Base-by-base conservation (phyloP, 306 rosid species). In the Cyamopsis tetragonoloba region DNA sequence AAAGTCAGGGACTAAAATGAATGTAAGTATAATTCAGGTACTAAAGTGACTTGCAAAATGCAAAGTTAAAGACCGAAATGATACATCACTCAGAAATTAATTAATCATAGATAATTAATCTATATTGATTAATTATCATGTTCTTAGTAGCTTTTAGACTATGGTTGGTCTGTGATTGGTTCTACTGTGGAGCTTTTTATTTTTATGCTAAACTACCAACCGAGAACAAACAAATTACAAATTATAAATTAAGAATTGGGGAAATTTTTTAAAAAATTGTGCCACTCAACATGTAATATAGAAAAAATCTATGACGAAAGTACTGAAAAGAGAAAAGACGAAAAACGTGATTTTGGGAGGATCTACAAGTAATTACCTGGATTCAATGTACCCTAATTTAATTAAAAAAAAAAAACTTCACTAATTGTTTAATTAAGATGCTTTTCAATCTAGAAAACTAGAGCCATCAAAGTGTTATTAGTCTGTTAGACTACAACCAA, bases 401-500 rank as follows among this genome's bases (percentile, higher is more conserved):
- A n/a, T n/a, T 13, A 41, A 26, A 24, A 24, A 13, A n/a, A 3
- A 15, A 24, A 53, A 37, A 10, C 44, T 41, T 51, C 26, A 48
- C 3, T 44, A 35, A 44, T 56, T 56, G 18, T 48, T 50, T 26
- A 38, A 20, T 39, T 58, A 62, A 32, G 17, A 55, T 18, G 18
- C 26, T 5, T 4, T 43, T 35, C 27, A 19, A 59, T 75, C 47
- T 37, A 58, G 56, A 60, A 67, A 67, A 57, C 58, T 17, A 44
- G 34, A 44, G 27, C 31, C 7, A 22, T 30, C 6, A 28, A 53
- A 53, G 48, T 1, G 61, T n/a, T n/a, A n/a, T n/a, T n/a, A n/a
- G n/a, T n/a, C n/a, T n/a, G n/a, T 71, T 71, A 31, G 70, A 76
- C 48, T 60, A 12, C 4, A 7, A 30, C 69, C 39, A 73, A 68